Evolutionary conservation across 2,329 filamentous ascomycete species (phyloP).

Genomic region (Colletotrichum ledebouriae): DNA sequence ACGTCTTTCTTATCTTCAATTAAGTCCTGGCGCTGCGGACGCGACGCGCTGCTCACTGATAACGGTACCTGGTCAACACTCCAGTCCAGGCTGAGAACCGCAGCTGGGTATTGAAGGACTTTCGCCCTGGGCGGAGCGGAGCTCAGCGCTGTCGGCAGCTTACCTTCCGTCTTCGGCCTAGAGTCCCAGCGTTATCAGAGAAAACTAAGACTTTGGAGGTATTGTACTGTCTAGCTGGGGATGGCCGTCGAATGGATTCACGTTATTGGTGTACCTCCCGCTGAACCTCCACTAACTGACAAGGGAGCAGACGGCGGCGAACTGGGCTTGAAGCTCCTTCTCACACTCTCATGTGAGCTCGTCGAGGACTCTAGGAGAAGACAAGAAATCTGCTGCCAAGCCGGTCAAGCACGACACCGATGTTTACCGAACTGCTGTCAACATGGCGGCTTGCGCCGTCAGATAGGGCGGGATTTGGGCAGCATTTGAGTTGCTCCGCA

Average conservation of each 20-base stretch:
- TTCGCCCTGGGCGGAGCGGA: conserved; percentile 20
- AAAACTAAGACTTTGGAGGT: neutral
- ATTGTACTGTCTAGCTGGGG: neutral
- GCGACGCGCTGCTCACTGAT: neutral
- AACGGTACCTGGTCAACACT: neutral
- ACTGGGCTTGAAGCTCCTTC: neutral
- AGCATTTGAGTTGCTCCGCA: conserved; percentile 13
- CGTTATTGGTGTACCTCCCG: conserved; percentile 30
- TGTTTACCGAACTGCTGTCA: conserved; percentile 21
- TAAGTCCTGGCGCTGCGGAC: neutral
- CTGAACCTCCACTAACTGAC: conserved; percentile 11
- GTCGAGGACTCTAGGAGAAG: neutral
- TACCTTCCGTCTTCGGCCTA: conserved; percentile 38
- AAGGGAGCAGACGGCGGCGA: conserved; percentile 9
- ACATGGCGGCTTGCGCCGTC: neutral
- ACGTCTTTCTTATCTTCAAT: conserved; percentile 5
- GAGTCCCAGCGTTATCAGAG: conserved; percentile 28
- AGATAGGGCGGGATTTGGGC: conserved; percentile 3
- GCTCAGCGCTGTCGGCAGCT: conserved; percentile 4
- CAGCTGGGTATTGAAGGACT: neutral
- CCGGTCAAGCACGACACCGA: conserved; percentile 16
- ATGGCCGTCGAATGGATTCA: conserved; percentile 29
- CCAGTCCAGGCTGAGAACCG: conserved; percentile 14
- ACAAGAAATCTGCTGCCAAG: conserved; percentile 9
- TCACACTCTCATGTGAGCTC: neutral